Evolutionary conservation across 148 eudicot species (phyloP).

Genomic region (Pharnaceum exiguum): DNA sequence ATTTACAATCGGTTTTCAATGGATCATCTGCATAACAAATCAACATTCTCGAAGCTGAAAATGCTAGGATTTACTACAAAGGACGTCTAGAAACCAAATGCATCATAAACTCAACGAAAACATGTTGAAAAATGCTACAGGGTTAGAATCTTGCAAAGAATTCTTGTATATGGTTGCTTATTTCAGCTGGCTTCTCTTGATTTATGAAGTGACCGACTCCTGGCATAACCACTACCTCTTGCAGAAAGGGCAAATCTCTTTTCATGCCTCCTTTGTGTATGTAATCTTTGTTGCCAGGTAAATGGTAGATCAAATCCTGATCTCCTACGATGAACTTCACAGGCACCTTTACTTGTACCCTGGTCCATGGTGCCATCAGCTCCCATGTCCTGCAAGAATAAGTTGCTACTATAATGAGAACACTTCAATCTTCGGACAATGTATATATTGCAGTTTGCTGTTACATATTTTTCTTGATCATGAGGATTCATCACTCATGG

Average conservation of each 20-base stretch:
- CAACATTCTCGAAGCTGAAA: too few relatives aligned
- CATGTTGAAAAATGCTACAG: not conserved
- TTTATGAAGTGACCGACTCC: slow-evolving; percentile 58
- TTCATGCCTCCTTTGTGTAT: slow-evolving; percentile 53
- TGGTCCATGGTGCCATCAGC: slow-evolving; percentile 64
- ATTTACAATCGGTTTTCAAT: too few relatives aligned
- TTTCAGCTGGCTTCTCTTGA: slow-evolving; percentile 59
- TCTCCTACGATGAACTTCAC: slow-evolving; percentile 56
- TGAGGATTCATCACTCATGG: too few relatives aligned
- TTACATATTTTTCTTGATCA: too few relatives aligned
- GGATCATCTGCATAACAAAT: too few relatives aligned
- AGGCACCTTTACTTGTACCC: slow-evolving; percentile 44
- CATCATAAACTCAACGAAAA: not conserved
- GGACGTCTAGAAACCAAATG: too few relatives aligned
- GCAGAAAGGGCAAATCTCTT: slow-evolving; percentile 49
- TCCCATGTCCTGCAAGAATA: slow-evolving; percentile 52
- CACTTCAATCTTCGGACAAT: not conserved
- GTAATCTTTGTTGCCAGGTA: slow-evolving; percentile 44
- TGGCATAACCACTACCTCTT: slow-evolving; percentile 52
- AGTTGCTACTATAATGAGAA: not conserved
- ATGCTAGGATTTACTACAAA: too few relatives aligned
- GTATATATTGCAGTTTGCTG: too few relatives aligned
- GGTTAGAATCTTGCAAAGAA: slow-evolving; percentile 37
- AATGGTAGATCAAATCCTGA: slow-evolving; percentile 35
- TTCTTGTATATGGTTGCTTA: slow-evolving; percentile 39